Evolutionary conservation across 371 early-diverging fungal genomes (phyloP), one percentile per base, ranked within the genome.

Genomic region (Mortierella sp.): DNA sequence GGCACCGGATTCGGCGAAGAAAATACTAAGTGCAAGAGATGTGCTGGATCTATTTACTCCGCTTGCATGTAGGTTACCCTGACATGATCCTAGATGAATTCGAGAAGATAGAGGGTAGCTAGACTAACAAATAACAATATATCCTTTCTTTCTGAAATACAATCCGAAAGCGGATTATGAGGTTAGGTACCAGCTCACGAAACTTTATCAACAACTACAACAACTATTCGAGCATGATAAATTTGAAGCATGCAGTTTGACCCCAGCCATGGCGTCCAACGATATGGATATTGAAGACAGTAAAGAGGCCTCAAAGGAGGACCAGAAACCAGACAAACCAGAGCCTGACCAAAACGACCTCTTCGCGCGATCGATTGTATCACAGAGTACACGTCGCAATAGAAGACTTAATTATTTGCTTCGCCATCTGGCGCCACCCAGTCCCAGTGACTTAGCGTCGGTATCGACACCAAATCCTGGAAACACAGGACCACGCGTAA

Each of bases 351-450:
- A 71, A 22, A 59, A 58, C 40, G 80, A 76, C 13, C 67, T 81
- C n/a, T 81, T 81, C 38, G 63, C 69, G 6, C 72, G 73, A 1
- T 76, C 82, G 3, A 61, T 69, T 19, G 52, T 81, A 2, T 67
- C 76, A 5, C 67, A 72, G 10, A 75, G 59, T 19, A 76, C 82
- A 1, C 65, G 82, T 1, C 72, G 76, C 24, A 81, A 81, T 50
- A 69, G 82, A 32, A 53, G 82, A 9, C 67, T 81, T 8, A 81
- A 81, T 50, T 76, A 81, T 62, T 47, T 81, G 53, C 72, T 81
- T 55, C 82, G 76, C 43, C 41, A 72, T 48, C 76, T 81, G 40
- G 82, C 82, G 15, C 82, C 82, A 7, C 76, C 70, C 3, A 72
- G 70, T 36, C 32, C 71, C 4, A 65, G 32, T 32, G 72, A 76